Evolutionary conservation across 2,329 filamentous ascomycete species (phyloP), one percentile per base, ranked within the genome.

Genomic region (Paraphaeosphaeria minitans): DNA sequence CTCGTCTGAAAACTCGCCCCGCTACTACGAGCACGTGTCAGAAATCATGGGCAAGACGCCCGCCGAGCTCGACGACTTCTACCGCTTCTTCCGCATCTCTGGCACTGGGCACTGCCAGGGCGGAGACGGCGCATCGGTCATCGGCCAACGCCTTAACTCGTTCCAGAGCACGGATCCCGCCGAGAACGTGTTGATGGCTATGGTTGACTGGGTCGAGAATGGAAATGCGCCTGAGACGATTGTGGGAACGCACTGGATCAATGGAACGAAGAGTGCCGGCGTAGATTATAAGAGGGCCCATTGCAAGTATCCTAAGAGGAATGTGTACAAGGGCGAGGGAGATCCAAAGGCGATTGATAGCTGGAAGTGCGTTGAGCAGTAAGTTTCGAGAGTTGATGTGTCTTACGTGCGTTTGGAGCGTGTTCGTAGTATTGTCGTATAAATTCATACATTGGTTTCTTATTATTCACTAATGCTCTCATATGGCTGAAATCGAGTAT

Each of bases 31-130:
- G 48, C 75, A 82, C 47, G 79, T 83, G 4, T 70, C 74, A 3
- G n/a, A 69, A 27, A 81, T 78, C 0, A 82, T 84, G 80, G 62
- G 67, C 3, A 64, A 75, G 0, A 60, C 70, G 0, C 51, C 68
- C 1, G 49, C 59, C 0, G 59, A 77, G 55, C 66, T 82, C 5
- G 79, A 82, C 56, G 65, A 70, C 0, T 82, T 81, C 59, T 80
- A 83, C 62, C 78, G 83, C 49, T 81, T 78, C 69, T 86, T 86
- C 75, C 77, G 78, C 33, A 81, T 81, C 68, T 81, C 69, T 57
- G 85, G 84, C 7, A 82, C 84, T 75, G 75, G 70, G 2, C 84
- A 86, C 68, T 86, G 84, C 65, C 61, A 59, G 33, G 78, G 79
- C 6, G 84, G 84, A 7, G 73, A 71, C 1, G 83, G 83, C 1